Conservation (phyloP, 371 early-diverging fungal genomes). For the Mortierella sp. region DNA sequence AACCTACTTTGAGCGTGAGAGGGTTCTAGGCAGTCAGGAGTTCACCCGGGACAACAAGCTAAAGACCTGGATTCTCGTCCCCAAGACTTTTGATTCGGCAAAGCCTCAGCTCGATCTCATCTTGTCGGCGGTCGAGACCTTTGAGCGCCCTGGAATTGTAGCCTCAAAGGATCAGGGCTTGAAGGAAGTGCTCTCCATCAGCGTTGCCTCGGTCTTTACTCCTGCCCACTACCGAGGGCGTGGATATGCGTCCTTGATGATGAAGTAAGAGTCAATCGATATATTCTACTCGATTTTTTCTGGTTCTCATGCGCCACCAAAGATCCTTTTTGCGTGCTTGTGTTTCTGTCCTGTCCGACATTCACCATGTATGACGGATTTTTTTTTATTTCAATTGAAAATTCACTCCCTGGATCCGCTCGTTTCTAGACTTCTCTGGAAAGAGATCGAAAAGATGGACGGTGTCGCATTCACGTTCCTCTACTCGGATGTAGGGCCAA, state of each 20-base stretch:
- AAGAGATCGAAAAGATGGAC: conserved; percentile 31
- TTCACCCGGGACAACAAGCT: conserved; percentile 46
- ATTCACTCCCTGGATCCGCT: background rate
- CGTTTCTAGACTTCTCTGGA: conserved; percentile 35
- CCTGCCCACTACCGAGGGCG: conserved; percentile 45
- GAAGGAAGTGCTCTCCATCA: conserved; percentile 36
- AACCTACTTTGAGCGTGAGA: conserved; percentile 51
- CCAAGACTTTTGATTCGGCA: conserved; percentile 32
- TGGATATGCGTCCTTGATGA: conserved; percentile 58
- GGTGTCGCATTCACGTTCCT: conserved; percentile 39
- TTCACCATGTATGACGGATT: background rate
- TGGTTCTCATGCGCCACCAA: background rate
- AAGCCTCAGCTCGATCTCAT: conserved; percentile 30
- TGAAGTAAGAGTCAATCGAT: conserved; percentile 24
- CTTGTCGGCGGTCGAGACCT: conserved; percentile 53
- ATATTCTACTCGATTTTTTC: background rate
- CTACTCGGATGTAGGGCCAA: conserved; percentile 60
- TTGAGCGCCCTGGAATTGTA: conserved; percentile 46
- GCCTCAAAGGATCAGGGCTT: conserved; percentile 27
- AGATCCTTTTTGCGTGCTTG: too few species aligned
- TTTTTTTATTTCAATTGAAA: background rate
- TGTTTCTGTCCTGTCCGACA: background rate
- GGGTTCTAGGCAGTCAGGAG: conserved; percentile 26
- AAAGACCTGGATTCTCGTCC: conserved; percentile 56
- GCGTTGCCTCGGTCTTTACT: conserved; percentile 61